Conservation (phyloP, 2,329 filamentous ascomycete species). For the Anthostomella pinea region DNA sequence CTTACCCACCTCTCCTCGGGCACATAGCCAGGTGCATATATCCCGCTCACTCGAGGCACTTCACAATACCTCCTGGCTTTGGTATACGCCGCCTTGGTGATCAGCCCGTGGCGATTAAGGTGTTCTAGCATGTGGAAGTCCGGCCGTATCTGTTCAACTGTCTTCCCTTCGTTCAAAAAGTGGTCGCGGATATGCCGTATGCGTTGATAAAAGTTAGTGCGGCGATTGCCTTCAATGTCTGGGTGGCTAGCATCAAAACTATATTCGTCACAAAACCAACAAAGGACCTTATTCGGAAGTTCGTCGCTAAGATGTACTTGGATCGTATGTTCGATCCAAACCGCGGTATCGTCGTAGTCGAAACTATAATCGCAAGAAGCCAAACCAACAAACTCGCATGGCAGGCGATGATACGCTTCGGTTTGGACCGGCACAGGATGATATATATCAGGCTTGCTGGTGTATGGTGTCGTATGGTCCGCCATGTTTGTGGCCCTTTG, state of each 20-base stretch:
- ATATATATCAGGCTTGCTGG: too few relatives aligned
- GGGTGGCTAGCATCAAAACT: conserved; percentile 28
- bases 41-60: neutral
- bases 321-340: conserved; percentile 47
- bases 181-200: conserved; percentile 52
- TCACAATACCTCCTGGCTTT: conserved; percentile 3
- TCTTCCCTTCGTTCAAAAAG: conserved; percentile 30
- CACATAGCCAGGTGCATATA: conserved; percentile 2
- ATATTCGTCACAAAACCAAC: conserved; percentile 49
- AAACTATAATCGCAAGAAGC: conserved; percentile 38
- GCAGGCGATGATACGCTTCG: conserved; percentile 31
- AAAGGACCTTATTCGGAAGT: conserved; percentile 39
- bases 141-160: conserved; percentile 61
- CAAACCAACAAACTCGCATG: conserved; percentile 45
- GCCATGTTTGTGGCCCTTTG: too few relatives aligned
- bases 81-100: conserved; percentile 9
- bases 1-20: conserved; percentile 6
- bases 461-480: too few relatives aligned
- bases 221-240: conserved; percentile 8
- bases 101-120: conserved; percentile 22
- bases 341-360: conserved; percentile 32
- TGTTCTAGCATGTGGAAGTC: conserved; percentile 90
- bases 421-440: too few relatives aligned
- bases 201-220: conserved; percentile 35
- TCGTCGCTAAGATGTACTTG: conserved; percentile 33